Evolutionary conservation across 2,329 filamentous ascomycete genomes (phyloP).

Genomic region (Alternaria panax): DNA sequence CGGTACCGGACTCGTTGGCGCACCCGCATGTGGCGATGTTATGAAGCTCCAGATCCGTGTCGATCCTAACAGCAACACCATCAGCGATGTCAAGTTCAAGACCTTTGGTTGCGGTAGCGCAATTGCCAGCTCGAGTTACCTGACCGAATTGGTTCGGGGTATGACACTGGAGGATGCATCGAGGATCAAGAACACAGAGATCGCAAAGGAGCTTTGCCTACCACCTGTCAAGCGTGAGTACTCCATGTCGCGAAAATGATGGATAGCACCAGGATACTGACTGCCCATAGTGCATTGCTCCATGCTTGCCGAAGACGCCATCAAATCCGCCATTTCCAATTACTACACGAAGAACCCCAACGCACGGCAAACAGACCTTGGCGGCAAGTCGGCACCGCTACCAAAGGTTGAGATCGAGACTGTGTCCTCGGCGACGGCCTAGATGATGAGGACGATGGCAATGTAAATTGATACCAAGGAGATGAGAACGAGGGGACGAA

Average conservation of each 20-base stretch:
- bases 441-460: conserved; percentile 26
- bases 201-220: conserved; percentile 92
- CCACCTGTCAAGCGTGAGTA: conserved; percentile 84
- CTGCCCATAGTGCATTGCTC: conserved; percentile 78
- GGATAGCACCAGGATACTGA: conserved; percentile 19
- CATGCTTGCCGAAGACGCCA: conserved; percentile 90
- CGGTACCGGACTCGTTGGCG: conserved; percentile 88
- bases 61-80: conserved; percentile 85
- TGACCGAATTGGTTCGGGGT: conserved; percentile 92
- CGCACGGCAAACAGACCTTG: conserved; percentile 75
- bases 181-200: conserved; percentile 95
- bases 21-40: conserved; percentile 90
- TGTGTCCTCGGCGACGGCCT: conserved; percentile 51
- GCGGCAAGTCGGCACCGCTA: conserved; percentile 74
- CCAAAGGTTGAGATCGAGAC: conserved; percentile 70
- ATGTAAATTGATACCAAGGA: conserved; percentile 34
- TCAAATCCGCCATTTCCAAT: conserved; percentile 89
- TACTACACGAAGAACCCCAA: conserved; percentile 92
- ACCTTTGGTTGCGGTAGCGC: conserved; percentile 94
- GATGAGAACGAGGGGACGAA: neutral
- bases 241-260: neutral
- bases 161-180: conserved; percentile 96
- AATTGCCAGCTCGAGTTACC: conserved; percentile 92
- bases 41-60: conserved; percentile 96
- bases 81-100: conserved; percentile 97